Evolutionary conservation across 2,329 filamentous ascomycete genomes (phyloP), one percentile per base, ranked within the genome.

Genomic region (Chaetomium sp.): DNA sequence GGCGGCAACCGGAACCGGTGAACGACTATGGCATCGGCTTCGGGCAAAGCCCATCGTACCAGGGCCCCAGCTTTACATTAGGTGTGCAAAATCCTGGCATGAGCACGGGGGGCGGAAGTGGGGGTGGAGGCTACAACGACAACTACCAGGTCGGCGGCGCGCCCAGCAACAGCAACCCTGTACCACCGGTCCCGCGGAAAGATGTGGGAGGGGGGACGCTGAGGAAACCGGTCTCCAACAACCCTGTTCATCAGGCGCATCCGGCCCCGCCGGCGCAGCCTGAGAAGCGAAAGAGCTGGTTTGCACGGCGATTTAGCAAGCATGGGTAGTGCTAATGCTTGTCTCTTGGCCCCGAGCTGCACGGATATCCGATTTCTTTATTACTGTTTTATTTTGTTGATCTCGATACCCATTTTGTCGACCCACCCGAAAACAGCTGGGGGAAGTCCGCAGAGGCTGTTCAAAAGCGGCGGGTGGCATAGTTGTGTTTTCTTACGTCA

Each of bases 211-310:
- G 69, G 25, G 25, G 70, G 23, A 67, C 74, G 8, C 45, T 71
- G 38, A 70, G 72, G 56, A 74, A 75, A 49, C 67, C 70, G 16
- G 65, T 68, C 16, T 50, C 66, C 23, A 60, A 50, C 51, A 49
- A 64, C 61, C 51, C 66, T 23, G 56, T 47, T 61, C 67, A 76
- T 68, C 70, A 74, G 57, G 33, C 38, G 62, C 72, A 75, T 55
- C 74, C 77, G 6, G 74, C 38, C 4, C 38, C 3, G 38, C 38
- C 74, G 7, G 74, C 74, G 3, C 67, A 70, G 23, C 74, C 74
- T 13, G 90, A 93, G 66, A 97, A 96, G 83, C 85, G 91, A 69
- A 93, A 93, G 83, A 95, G 93, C 75, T 97, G 93, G 92, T 88
- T 98, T 72, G 87, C 90, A 74, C 87, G 88, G 71, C 85, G 88